Base-by-base conservation (phyloP, 805 yeast genomes). In the Yamadazyma olivae region DNA sequence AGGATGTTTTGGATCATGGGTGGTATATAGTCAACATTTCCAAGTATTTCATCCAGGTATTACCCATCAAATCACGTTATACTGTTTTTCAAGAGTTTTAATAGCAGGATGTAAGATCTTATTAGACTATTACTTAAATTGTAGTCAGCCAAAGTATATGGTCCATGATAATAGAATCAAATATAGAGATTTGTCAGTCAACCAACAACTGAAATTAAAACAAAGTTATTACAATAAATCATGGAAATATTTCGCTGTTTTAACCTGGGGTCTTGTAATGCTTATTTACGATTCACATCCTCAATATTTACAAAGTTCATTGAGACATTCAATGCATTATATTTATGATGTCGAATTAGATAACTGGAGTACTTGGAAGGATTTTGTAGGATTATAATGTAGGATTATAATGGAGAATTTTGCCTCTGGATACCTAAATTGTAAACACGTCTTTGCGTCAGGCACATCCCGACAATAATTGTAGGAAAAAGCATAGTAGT, bases 211-310 rank as follows among this genome's bases (percentile, higher is more conserved):
- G 33, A 59, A 59, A 36, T 52, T 65, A 35, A 61, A 54, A 42
- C 38, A 41, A 16, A 38, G 38, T 15, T 45, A 55, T 18, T 63
- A 64, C 40, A 55, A 57, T 44, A 60, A 51, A 41, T 43, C 61
- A 5, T 84, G 89, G 88, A 64, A 74, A 29, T 53, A 73, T 30
- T 75, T 79, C 46, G 81, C 89, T 1, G 76, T 81, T 12, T 41
- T 78, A 6, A 67, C 78, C 6, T 84, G 95, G 95, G 91, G 81
- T 0, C 51, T 74, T 17, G 85, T 83, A 25, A 83, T 84, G 90
- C 70, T 74, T 49, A 64, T 84, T 33, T 83, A 82, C 56, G 72
- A 81, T 38, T 64, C 67, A 40, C 81, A 83, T 45, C 81, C 83
- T 2, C 70, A 71, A 25, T 71, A 72, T 45, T 64, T 85, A 30